phyloP scores from a whole-genome alignment of 2,329 filamentous ascomycete genomes.

The Botryotinia globosa region DNA sequence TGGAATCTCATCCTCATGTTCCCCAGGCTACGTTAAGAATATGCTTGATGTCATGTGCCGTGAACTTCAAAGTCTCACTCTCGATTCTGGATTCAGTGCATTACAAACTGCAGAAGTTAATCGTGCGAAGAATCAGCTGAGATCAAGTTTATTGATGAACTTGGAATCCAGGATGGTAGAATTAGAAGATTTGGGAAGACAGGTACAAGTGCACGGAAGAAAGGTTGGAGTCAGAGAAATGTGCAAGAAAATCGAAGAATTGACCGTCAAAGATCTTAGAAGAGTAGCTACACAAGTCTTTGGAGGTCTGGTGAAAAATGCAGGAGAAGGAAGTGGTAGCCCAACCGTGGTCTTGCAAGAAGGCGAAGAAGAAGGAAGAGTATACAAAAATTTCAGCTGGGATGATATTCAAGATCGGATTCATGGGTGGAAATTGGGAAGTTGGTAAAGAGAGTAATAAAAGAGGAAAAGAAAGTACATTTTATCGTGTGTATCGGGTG shows the following conservation, averaged over 20 bases:
- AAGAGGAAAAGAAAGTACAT: background rate
- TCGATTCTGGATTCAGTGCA: conserved; percentile 70
- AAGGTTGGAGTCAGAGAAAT: conserved; percentile 93
- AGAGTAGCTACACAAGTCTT: conserved; percentile 78
- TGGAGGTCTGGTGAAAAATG: conserved; percentile 71
- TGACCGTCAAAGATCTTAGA: conserved; percentile 77
- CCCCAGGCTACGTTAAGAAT: conserved; percentile 69
- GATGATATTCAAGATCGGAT: conserved; percentile 87
- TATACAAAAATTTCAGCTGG: conserved; percentile 69
- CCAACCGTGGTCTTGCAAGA: conserved; percentile 96
- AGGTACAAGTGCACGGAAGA: conserved; percentile 93
- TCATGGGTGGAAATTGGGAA: conserved; percentile 77
- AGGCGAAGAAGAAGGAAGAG: conserved; percentile 66
- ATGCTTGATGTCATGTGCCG: conserved; percentile 97
- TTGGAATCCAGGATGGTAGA: conserved; percentile 96
- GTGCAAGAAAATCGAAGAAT: conserved; percentile 78
- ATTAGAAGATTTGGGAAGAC: conserved; percentile 88
- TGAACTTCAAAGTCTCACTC: conserved; percentile 74
- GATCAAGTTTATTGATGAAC: conserved; percentile 91
- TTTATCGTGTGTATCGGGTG: background rate
- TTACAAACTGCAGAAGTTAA: conserved; percentile 76
- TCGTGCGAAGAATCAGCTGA: conserved; percentile 94
- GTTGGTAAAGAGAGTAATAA: conserved; percentile 45
- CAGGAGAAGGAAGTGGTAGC: conserved; percentile 74
- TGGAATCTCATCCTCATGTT: conserved; percentile 84